phyloP scores from a whole-genome alignment of 1,139 yeast genomes.

The Nakaseomyces sp. region DNA sequence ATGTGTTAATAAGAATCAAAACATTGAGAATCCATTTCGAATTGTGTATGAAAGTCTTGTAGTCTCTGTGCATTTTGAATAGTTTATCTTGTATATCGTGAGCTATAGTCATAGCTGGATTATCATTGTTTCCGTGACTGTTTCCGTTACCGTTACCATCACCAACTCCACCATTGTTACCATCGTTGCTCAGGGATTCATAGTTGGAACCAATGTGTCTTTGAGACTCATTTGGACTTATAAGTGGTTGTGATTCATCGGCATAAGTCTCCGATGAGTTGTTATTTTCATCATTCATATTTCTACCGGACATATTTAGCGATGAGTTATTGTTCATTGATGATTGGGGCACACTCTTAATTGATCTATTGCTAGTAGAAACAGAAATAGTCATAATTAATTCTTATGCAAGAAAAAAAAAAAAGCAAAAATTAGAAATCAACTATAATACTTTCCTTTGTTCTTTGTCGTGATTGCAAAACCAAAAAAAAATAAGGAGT shows the following conservation, averaged over 20 bases:
- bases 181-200: background rate
- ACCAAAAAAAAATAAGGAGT: no score
- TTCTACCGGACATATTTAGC: background rate
- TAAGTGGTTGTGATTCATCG: constrained; percentile 8
- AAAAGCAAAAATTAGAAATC: no score
- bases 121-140: background rate
- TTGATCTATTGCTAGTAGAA: constrained; percentile 14
- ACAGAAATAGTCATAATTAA: constrained; percentile 12
- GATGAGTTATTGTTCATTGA: background rate
- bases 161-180: background rate
- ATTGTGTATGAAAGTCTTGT: constrained; percentile 21
- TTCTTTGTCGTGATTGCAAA: no score
- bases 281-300: no score
- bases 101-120: background rate
- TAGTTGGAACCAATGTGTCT: constrained; percentile 1
- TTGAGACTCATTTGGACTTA: constrained; percentile 5
- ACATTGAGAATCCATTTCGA: constrained; percentile 23
- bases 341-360: constrained; percentile 12
- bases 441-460: no score
- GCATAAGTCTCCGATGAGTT: constrained; percentile 8
- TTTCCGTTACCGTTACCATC: background rate
- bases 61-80: constrained; percentile 17
- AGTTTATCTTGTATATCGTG: constrained; percentile 8
- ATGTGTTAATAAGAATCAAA: constrained; percentile 20
- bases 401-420: no score